Evolutionary conservation across 768 basidiomycete genomes (phyloP).

Genomic region (Lactarius evosmus): DNA sequence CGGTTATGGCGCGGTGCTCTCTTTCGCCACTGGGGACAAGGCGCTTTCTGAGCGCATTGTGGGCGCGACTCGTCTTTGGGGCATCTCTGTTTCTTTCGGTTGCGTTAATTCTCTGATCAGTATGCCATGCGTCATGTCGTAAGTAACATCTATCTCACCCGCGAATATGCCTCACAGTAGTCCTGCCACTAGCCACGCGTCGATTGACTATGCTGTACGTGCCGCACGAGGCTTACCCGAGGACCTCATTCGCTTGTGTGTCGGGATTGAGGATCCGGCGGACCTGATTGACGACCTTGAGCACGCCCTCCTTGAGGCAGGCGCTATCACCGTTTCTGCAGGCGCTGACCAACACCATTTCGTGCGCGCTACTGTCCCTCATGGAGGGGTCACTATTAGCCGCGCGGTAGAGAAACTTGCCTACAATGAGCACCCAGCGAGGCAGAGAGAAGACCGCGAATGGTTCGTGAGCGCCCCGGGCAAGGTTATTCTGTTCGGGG

Average conservation of each 20-base stretch:
- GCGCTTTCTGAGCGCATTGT: conserved; percentile 89
- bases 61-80: conserved; percentile 90
- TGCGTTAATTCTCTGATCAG: conserved; percentile 97
- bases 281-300: conserved; percentile 96
- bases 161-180: conserved; percentile 12
- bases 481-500: conserved; percentile 96
- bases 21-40: conserved; percentile 92
- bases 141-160: conserved; percentile 40
- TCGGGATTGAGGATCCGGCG: conserved; percentile 93
- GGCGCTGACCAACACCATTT: conserved; percentile 50
- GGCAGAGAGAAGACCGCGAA: conserved; percentile 43
- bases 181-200: conserved; percentile 70
- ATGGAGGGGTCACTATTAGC: conserved; percentile 40
- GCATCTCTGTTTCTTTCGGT: conserved; percentile 97
- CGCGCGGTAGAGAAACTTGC: conserved; percentile 70
- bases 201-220: conserved; percentile 92
- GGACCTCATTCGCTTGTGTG: conserved; percentile 95
- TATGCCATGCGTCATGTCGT: conserved; percentile 99
- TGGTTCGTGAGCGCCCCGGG: conserved; percentile 95
- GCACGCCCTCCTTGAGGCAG: conserved; percentile 85
- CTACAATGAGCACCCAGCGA: conserved; percentile 35
- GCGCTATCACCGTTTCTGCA: conserved; percentile 67
- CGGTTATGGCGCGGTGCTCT: conserved; percentile 91
- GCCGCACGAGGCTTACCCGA: conserved; percentile 98
- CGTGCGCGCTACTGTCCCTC: conserved; percentile 39